A percentile compares a stretch with the other conserved stretches of the same genome.
Evolutionary conservation across 2,329 filamentous ascomycete species (phyloP).

Genomic region (Bertia moriformis): DNA sequence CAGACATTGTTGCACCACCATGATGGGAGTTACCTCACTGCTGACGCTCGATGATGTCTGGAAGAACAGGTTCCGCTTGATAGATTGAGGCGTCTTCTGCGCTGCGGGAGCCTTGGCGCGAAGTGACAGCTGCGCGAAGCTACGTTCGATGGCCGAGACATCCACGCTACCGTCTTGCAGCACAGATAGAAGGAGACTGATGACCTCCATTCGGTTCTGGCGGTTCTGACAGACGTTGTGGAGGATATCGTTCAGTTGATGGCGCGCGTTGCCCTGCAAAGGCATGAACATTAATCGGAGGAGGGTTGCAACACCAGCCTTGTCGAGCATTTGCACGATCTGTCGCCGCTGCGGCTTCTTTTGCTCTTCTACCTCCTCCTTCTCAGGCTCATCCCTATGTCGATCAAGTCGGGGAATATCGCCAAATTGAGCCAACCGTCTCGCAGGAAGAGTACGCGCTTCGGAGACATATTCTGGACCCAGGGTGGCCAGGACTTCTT

Average conservation of each 20-base stretch:
- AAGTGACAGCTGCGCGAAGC: conserved; percentile 82
- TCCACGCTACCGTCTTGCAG: conserved; percentile 91
- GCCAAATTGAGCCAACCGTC: not conserved
- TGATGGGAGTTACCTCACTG: conserved; percentile 73
- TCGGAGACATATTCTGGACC: conserved; percentile 49
- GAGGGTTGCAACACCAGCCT: conserved; percentile 85
- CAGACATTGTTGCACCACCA: conserved; percentile 92
- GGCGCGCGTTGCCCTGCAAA: conserved; percentile 73
- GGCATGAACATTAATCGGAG: conserved; percentile 97
- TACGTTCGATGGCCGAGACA: conserved; percentile 83
- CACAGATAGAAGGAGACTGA: conserved; percentile 83
- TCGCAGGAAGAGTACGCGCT: conserved; percentile 34
- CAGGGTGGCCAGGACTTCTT: conserved; percentile 43
- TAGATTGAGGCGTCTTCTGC: conserved; percentile 63
- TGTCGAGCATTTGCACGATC: conserved; percentile 92
- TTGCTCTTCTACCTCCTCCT: conserved; percentile 10
- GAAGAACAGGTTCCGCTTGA: conserved; percentile 58
- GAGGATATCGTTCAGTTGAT: conserved; percentile 72
- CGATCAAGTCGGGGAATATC: not conserved
- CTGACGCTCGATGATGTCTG: conserved; percentile 25
- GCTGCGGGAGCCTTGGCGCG: conserved; percentile 65
- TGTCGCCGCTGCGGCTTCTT: conserved; percentile 63
- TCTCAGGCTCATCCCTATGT: not conserved
- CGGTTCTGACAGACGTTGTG: conserved; percentile 88
- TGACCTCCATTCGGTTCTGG: conserved; percentile 86